phyloP scores from a whole-genome alignment of 2,329 filamentous ascomycete genomes.

The Pseudogymnoascus sp. region DNA sequence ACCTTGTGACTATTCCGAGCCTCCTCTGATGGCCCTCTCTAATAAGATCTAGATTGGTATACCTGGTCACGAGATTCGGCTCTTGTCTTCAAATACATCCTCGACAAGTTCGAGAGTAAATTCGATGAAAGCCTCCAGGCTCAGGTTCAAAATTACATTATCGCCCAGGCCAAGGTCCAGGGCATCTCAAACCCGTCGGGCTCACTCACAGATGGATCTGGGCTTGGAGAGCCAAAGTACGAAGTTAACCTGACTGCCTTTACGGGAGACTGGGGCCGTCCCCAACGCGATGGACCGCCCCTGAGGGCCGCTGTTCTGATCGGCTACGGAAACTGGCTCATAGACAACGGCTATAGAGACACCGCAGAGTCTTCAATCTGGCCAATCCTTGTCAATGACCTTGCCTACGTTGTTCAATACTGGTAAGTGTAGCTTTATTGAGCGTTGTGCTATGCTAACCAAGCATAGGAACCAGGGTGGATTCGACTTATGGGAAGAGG shows the following conservation, averaged over 20 bases:
- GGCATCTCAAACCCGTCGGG: constrained; percentile 49
- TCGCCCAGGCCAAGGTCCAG: constrained; percentile 53
- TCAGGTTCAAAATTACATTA: constrained; percentile 60
- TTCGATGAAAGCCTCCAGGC: constrained; percentile 41
- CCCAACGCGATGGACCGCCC: constrained; percentile 72
- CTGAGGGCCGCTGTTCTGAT: constrained; percentile 68
- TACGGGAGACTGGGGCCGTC: constrained; percentile 64
- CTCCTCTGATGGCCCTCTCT: constrained; percentile 14
- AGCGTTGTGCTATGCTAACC: constrained; percentile 5
- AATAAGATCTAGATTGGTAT: constrained; percentile 54
- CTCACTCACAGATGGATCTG: constrained; percentile 35
- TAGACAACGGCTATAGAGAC: constrained; percentile 49
- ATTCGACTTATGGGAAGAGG: constrained; percentile 81
- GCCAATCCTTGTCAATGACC: constrained; percentile 69
- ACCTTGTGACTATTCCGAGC: constrained; percentile 40
- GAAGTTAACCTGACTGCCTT: constrained; percentile 56
- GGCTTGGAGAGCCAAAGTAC: constrained; percentile 68
- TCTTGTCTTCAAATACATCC: constrained; percentile 59
- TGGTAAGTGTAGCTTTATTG: constrained; percentile 37
- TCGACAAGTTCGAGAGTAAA: constrained; percentile 55
- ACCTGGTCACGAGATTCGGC: constrained; percentile 73
- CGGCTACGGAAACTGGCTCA: constrained; percentile 63
- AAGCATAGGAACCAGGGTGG: constrained; percentile 39
- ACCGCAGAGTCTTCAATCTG: constrained; percentile 49
- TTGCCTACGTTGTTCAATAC: constrained; percentile 67